phyloP scores from a whole-genome alignment of 176 grass and related monocot genomes.

The Tillandsia leiboldiana region DNA sequence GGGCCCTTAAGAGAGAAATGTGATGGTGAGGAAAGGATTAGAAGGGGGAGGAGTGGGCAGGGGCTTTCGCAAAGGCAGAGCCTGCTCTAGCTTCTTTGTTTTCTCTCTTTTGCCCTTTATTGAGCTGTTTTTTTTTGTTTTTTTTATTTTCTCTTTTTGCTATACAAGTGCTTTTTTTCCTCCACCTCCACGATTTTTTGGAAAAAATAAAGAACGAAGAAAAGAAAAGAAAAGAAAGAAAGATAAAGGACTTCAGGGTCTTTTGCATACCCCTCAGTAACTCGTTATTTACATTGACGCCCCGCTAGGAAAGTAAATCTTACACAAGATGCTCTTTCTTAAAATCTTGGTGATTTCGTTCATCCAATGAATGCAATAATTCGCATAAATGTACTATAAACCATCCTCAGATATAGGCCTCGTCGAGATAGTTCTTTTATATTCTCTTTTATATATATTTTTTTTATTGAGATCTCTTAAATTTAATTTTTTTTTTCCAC shows the following conservation, averaged over 20 bases:
- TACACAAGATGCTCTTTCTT: not conserved
- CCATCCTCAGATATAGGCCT: no score
- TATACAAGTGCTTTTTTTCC: not conserved
- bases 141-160: not conserved
- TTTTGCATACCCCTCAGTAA: not conserved
- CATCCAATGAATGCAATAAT: no score
- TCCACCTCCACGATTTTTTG: not conserved
- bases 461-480: no score
- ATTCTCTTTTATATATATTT: no score
- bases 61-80: not conserved
- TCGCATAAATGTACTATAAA: no score
- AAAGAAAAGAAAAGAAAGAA: no score
- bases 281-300: not conserved
- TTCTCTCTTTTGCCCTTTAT: constrained; percentile 1
- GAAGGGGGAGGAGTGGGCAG: not conserved
- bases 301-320: not conserved
- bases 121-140: not conserved
- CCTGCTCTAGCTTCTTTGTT: not conserved
- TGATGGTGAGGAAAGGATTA: not conserved
- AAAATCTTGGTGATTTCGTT: not conserved
- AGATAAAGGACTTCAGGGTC: not conserved
- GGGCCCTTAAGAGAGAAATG: not conserved
- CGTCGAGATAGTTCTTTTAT: no score
- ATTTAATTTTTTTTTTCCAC: no score
- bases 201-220: no score